Evolutionary conservation across 2,329 filamentous ascomycete species (phyloP).

Genomic region (Neonectria ditissima): DNA sequence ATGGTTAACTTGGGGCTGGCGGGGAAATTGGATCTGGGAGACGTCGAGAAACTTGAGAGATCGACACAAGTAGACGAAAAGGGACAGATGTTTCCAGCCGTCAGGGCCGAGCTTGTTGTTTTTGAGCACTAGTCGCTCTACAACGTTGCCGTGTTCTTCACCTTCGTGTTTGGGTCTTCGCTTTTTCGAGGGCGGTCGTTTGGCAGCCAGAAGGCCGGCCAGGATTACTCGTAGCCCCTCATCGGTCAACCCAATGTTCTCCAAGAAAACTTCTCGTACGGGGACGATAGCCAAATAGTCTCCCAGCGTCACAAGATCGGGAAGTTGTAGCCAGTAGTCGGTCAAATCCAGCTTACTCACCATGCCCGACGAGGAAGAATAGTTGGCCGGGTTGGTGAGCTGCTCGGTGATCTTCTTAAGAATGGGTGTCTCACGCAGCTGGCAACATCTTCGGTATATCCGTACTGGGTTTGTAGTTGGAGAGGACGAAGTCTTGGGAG

Average conservation of each 20-base stretch:
- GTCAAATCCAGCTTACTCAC: conserved; percentile 87
- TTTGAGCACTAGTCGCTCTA: conserved; percentile 89
- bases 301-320: conserved; percentile 87
- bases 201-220: conserved; percentile 85
- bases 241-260: conserved; percentile 88
- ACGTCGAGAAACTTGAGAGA: conserved; percentile 89
- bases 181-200: conserved; percentile 69
- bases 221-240: conserved; percentile 89
- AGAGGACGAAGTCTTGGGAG: conserved; percentile 49
- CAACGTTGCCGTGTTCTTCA: conserved; percentile 73
- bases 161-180: conserved; percentile 58
- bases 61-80: conserved; percentile 91
- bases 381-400: conserved; percentile 77
- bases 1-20: conserved; percentile 47
- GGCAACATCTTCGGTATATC: conserved; percentile 95
- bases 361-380: conserved; percentile 75
- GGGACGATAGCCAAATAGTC: conserved; percentile 96
- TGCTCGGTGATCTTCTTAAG: conserved; percentile 93
- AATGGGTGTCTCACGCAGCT: conserved; percentile 91
- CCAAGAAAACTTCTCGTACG: conserved; percentile 85
- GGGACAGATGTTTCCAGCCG: conserved; percentile 90
- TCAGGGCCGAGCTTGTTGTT: conserved; percentile 90
- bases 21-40: conserved; percentile 84
- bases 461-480: conserved; percentile 92
- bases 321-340: conserved; percentile 83